Conservation (phyloP, 2,329 filamentous ascomycete genomes). For the Ceratocystis destructans region DNA sequence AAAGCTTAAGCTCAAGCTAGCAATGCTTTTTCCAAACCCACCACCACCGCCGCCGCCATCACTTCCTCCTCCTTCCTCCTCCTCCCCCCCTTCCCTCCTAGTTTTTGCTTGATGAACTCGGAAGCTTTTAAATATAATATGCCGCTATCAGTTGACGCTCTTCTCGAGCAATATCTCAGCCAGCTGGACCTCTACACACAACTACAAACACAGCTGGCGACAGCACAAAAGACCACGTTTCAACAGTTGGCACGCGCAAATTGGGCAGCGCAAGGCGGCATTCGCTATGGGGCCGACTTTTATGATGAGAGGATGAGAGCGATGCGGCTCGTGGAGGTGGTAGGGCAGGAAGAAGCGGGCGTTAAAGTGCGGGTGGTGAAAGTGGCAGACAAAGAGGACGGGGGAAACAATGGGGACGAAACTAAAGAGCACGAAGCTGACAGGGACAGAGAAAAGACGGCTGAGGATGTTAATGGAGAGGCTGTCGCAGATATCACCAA, state of each 20-base stretch:
- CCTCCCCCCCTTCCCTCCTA: not conserved
- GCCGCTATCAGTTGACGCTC: constrained; percentile 39
- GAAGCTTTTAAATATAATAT: not conserved
- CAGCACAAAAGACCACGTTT: constrained; percentile 42
- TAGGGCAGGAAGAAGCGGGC: not conserved
- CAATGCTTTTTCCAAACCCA: not conserved
- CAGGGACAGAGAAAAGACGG: constrained; percentile 6
- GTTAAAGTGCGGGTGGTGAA: constrained; percentile 11
- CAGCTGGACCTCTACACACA: constrained; percentile 54
- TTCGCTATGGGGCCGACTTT: constrained; percentile 53
- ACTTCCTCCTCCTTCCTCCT: not conserved
- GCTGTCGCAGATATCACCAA: not conserved
- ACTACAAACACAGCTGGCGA: constrained; percentile 41
- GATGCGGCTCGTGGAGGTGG: constrained; percentile 30
- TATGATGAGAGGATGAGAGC: constrained; percentile 66
- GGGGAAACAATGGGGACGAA: constrained; percentile 9
- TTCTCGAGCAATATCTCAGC: constrained; percentile 51
- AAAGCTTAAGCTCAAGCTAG: not conserved
- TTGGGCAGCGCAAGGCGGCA: constrained; percentile 49
- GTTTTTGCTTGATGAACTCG: too few relatives aligned
- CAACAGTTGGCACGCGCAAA: constrained; percentile 59
- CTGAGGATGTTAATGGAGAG: too few relatives aligned
- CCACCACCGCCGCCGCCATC: not conserved
- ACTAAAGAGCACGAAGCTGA: constrained; percentile 10
- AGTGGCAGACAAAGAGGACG: constrained; percentile 17